Evolutionary conservation across 306 rosid genomes (phyloP), one percentile per base, ranked within the genome.

Genomic region (Luffa aegyptiaca): DNA sequence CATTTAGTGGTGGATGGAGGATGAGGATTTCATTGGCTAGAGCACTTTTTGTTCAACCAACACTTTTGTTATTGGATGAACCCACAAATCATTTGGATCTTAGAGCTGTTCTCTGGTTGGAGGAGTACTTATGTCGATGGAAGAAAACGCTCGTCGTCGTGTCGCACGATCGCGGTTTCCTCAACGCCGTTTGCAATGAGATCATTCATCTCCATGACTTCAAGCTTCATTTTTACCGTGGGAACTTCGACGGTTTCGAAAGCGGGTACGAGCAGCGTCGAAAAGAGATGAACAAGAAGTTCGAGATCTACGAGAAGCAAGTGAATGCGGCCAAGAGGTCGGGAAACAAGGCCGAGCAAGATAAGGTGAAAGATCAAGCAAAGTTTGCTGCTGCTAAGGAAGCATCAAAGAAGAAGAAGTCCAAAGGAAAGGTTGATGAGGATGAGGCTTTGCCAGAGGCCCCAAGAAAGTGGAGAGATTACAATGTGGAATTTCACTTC

Each of bases 1-100:
- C 97, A 75, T 90, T 90, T 75, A 90, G 92, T 80, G 97, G 97
- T 77, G 93, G 93, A 82, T 89, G 92, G 90, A 87, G 92, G 85
- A 89, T 85, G 81, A 62, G 81, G 18, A 78, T 78, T 78, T 69
- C 94, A 68, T 80, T 92, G 80, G 94, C 94, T 39, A 84, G 94
- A 76, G 94, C 90, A 44, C 93, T 92, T 65, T 92, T 92, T 76
- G 92, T 86, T 61, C 93, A 92, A 69, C 92, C 92, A 56, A 92
- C 94, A 13, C 90, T 90, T 53, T 77, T 92, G 42, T 80, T 92
- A 75, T 89, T 92, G 18, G 94, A 90, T 85, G 81, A 78, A 78
- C 81, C 81, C 61, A 78, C 81, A 42, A 78, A 78, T 63, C 84
- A 90, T 82, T 89, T 90, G 31, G 94, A 90, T 87, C 85, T 92